These are phyloP conservation scores for Colletotrichum chrysophilum DNA, from an alignment of 2,329 filamentous ascomycete genomes.

Conservation along the genomic window DNA sequence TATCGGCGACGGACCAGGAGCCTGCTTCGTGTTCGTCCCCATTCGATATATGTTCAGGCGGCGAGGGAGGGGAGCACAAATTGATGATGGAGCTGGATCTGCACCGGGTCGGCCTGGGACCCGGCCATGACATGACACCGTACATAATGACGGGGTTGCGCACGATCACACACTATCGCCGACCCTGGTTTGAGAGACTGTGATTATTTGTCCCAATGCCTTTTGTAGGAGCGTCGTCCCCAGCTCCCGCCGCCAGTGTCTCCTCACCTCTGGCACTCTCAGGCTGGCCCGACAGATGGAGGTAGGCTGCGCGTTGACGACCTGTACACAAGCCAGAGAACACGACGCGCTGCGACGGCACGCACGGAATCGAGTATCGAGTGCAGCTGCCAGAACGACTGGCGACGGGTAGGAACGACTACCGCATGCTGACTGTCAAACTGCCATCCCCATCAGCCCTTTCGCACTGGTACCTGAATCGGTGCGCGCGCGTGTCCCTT, in stretches of 20 bases:
- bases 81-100: conserved; percentile 11
- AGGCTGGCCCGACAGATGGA: neutral
- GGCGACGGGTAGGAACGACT: neutral
- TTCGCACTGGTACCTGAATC: neutral
- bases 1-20: neutral
- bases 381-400: conserved; percentile 4
- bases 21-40: neutral
- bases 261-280: neutral
- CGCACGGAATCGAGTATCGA: neutral
- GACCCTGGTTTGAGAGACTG: neutral
- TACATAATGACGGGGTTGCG: neutral
- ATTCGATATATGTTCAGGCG: conserved; percentile 5
- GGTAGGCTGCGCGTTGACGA: neutral
- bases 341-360: neutral
- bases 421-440: neutral
- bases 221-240: neutral
- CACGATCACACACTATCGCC: conserved; percentile 6
- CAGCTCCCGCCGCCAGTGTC: neutral
- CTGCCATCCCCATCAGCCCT: neutral
- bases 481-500: neutral
- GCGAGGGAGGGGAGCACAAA: conserved; percentile 1
- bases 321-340: neutral
- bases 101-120: conserved; percentile 1
- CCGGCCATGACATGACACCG: conserved; percentile 2
- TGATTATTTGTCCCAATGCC: neutral